Conservation (phyloP, 75 land plant species). For the Selaginella moellendorffii region DNA sequence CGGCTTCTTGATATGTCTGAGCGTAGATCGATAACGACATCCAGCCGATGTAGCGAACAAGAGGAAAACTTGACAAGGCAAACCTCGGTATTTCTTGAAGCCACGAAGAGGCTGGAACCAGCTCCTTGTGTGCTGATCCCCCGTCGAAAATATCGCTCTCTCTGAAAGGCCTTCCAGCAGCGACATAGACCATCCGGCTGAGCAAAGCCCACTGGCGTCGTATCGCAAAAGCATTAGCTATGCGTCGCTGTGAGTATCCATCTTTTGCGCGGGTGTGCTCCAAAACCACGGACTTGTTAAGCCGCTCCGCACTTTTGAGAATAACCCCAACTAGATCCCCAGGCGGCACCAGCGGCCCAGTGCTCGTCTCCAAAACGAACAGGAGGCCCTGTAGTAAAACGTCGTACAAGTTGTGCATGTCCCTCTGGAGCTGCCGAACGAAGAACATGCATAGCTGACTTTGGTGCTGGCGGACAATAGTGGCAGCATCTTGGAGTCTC, state of each 20-base stretch:
- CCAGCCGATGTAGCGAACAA: constrained; percentile 79
- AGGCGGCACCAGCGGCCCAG: constrained; percentile 45
- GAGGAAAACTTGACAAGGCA: constrained; percentile 39
- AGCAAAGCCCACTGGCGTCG: constrained; percentile 61
- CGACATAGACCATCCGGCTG: constrained; percentile 48
- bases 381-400: constrained; percentile 65
- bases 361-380: constrained; percentile 65
- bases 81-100: constrained; percentile 44
- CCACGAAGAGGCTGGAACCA: constrained; percentile 70
- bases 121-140: constrained; percentile 20
- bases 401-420: constrained; percentile 56
- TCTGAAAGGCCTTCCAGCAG: constrained; percentile 26
- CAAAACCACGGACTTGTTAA: constrained; percentile 39
- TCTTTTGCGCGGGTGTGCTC: constrained; percentile 34
- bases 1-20: constrained; percentile 32
- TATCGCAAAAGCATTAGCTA: too few species aligned
- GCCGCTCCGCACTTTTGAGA: constrained; percentile 43
- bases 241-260: too few species aligned
- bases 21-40: constrained; percentile 74
- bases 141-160: background rate
- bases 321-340: constrained; percentile 59
- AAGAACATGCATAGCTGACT: constrained; percentile 49
- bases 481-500: constrained; percentile 58
- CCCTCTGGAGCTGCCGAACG: constrained; percentile 35
- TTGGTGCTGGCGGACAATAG: constrained; percentile 80